Evolutionary conservation across 2,329 filamentous ascomycete genomes (phyloP).

Genomic region (Stachybotrys elegans): DNA sequence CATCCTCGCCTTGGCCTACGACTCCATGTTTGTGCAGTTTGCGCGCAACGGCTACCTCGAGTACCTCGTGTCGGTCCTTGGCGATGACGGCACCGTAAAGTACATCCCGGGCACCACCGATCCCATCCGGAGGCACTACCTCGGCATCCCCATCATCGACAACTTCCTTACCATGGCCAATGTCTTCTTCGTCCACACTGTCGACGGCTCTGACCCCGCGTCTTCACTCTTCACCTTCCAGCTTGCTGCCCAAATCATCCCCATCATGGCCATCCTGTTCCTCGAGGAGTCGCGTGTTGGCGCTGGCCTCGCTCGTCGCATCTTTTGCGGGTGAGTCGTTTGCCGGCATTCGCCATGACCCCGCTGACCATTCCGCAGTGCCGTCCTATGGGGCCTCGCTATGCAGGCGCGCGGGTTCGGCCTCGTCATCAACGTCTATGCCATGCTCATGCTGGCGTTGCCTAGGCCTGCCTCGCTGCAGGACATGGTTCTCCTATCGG

Average conservation of each 20-base stretch:
- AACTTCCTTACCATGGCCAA: conserved; percentile 12
- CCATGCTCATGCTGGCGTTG: conserved; percentile 13
- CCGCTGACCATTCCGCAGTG: not conserved
- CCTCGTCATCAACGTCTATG: conserved; percentile 15
- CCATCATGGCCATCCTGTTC: not conserved
- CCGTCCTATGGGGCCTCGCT: conserved; percentile 14
- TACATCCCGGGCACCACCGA: conserved; percentile 13
- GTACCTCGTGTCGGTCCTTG: conserved; percentile 8
- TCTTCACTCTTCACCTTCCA: not conserved
- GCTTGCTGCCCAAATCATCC: not conserved
- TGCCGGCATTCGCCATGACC: not conserved
- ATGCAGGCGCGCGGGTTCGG: conserved; percentile 17
- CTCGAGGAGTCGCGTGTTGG: not conserved
- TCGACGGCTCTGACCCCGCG: conserved; percentile 11
- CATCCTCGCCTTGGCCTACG: conserved; percentile 14
- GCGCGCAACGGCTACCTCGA: conserved; percentile 15
- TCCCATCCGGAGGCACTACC: conserved; percentile 13
- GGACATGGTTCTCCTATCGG: conserved; percentile 12
- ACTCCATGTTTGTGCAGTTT: conserved; percentile 16
- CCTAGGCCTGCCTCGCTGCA: conserved; percentile 7
- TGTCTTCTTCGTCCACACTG: conserved; percentile 16
- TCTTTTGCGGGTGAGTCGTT: not conserved
- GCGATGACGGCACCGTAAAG: conserved; percentile 11
- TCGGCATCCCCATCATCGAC: conserved; percentile 13
- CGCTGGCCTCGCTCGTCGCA: not conserved